phyloP scores from a whole-genome alignment of 2,329 filamentous ascomycete species.

The Cercospora zeina region DNA sequence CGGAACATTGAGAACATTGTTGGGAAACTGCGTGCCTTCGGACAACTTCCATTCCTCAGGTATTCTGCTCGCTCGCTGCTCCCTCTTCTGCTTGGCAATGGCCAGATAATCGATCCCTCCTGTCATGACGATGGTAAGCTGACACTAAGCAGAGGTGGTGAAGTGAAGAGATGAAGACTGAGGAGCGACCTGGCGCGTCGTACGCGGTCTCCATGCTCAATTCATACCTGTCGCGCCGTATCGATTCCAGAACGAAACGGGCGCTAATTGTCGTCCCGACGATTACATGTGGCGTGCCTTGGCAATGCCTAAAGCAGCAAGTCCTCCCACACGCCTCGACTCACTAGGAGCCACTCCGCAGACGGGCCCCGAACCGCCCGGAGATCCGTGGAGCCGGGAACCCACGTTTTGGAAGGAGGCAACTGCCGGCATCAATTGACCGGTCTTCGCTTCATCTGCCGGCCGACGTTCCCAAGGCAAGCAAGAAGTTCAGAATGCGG shows the following conservation, averaged over 20 bases:
- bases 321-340: background rate
- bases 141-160: background rate
- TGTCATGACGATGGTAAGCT: background rate
- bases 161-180: background rate
- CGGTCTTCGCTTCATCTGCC: background rate
- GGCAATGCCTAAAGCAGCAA: background rate
- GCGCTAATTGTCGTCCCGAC: background rate
- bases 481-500: background rate
- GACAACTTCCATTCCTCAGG: slow-evolving; percentile 14
- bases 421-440: background rate
- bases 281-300: background rate
- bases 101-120: background rate
- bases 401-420: background rate
- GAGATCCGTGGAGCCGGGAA: background rate
- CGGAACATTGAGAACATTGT: slow-evolving; percentile 7
- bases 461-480: background rate
- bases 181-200: background rate
- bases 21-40: background rate
- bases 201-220: too few species aligned
- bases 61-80: slow-evolving; percentile 6
- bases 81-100: slow-evolving; percentile 1
- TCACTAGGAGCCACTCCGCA: too few species aligned
- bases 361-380: background rate
- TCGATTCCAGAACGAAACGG: background rate
- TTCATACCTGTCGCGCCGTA: background rate